Percentiles rank a stretch among this genome's conserved stretches.
Conservation (phyloP, 768 basidiomycete genomes). For the Tylopilus rubrobrunneus region DNA sequence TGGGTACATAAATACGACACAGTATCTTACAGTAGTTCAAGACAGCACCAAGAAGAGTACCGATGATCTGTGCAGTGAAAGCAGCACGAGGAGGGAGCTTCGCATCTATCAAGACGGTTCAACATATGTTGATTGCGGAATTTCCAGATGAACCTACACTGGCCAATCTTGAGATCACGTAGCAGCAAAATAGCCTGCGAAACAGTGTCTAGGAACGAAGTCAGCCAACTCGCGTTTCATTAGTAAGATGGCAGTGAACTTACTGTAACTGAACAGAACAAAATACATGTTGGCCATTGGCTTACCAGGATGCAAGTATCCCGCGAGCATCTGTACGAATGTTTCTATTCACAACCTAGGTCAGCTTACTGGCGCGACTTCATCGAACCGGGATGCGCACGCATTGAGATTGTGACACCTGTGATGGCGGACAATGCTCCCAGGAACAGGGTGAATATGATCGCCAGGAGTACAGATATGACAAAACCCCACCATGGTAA, state of each 20-base stretch:
- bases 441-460: constrained; percentile 48
- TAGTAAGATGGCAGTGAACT: constrained; percentile 6
- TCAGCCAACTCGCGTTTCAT: not conserved
- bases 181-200: constrained; percentile 50
- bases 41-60: constrained; percentile 51
- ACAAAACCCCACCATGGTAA: constrained; percentile 60
- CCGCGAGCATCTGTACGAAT: constrained; percentile 36
- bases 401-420: constrained; percentile 20
- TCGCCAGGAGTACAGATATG: constrained; percentile 49
- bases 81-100: constrained; percentile 65
- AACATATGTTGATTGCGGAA: too few species aligned
- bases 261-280: constrained; percentile 46
- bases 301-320: constrained; percentile 33
- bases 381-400: constrained; percentile 12
- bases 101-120: constrained; percentile 20
- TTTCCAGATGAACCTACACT: constrained; percentile 10
- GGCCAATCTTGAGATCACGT: constrained; percentile 50
- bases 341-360: constrained; percentile 11
- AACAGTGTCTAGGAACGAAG: constrained; percentile 40
- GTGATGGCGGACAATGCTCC: constrained; percentile 53
- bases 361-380: not conserved
- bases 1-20: not conserved
- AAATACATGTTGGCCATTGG: constrained; percentile 44
- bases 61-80: constrained; percentile 54
- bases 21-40: constrained; percentile 40